Conservation (phyloP, 2,329 filamentous ascomycete species). For the Nemania diffusa region DNA sequence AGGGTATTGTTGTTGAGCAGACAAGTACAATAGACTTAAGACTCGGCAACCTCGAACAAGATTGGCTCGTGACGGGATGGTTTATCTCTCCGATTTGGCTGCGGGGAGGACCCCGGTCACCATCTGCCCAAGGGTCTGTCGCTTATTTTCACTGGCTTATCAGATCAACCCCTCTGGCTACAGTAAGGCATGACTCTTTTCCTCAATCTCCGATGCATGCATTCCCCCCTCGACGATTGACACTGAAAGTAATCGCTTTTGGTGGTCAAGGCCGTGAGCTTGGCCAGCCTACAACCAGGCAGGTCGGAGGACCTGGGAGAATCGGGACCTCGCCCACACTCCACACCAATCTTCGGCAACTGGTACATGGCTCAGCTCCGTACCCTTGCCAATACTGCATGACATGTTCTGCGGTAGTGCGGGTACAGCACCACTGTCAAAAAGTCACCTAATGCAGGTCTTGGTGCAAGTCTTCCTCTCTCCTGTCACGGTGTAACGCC, state of each 20-base stretch:
- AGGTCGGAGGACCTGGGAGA: conserved; percentile 30
- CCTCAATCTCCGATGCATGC: conserved; percentile 36
- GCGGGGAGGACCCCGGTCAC: conserved; percentile 21
- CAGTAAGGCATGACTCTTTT: conserved; percentile 26
- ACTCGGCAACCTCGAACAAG: conserved; percentile 12
- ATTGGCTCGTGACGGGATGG: conserved; percentile 22
- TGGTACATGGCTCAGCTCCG: conserved; percentile 34
- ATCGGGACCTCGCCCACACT: conserved; percentile 32
- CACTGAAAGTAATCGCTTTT: conserved; percentile 27
- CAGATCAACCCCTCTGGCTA: conserved; percentile 29
- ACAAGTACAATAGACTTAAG: background rate
- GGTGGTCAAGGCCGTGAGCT: conserved; percentile 30
- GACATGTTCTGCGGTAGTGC: conserved; percentile 26
- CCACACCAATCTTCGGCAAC: conserved; percentile 32
- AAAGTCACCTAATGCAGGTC: conserved; percentile 38
- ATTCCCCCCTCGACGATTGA: conserved; percentile 30
- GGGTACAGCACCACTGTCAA: conserved; percentile 28
- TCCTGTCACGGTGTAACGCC: conserved; percentile 34
- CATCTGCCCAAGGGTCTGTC: conserved; percentile 2
- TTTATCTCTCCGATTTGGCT: conserved; percentile 22
- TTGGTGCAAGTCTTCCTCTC: conserved; percentile 26
- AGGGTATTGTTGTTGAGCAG: too few species aligned
- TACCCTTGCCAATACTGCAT: conserved; percentile 32
- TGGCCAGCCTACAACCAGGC: conserved; percentile 21
- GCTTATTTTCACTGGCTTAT: conserved; percentile 27